phyloP scores from a whole-genome alignment of 768 basidiomycete genomes.

The Lactifluus echinatus region DNA sequence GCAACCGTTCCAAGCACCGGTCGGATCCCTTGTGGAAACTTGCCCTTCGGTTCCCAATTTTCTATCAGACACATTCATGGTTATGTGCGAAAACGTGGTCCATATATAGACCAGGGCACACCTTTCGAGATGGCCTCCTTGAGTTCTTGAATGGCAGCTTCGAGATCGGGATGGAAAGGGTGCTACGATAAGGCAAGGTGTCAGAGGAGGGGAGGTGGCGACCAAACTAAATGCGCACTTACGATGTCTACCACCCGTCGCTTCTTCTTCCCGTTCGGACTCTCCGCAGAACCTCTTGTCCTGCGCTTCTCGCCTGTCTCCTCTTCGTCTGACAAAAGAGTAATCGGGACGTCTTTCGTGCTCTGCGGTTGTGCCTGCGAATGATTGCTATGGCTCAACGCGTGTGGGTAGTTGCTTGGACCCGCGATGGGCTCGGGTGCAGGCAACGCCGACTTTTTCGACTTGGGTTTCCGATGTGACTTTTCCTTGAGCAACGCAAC shows the following conservation, averaged over 20 bases:
- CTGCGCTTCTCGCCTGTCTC: constrained; percentile 18
- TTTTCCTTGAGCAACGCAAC: constrained; percentile 81
- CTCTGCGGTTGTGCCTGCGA: constrained; percentile 27
- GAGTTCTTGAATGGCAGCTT: constrained; percentile 50
- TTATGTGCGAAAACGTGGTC: neutral
- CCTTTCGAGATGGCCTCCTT: constrained; percentile 52
- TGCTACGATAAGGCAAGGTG: constrained; percentile 31
- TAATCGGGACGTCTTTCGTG: constrained; percentile 45
- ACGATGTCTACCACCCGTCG: constrained; percentile 63
- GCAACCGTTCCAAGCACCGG: constrained; percentile 65
- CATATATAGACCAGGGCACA: constrained; percentile 21
- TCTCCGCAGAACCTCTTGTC: constrained; percentile 5
- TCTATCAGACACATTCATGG: constrained; percentile 34
- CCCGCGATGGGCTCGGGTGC: constrained; percentile 18
- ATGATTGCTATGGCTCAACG: constrained; percentile 1
- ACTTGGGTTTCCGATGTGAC: constrained; percentile 21
- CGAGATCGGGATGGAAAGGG: constrained; percentile 65
- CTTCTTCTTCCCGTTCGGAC: constrained; percentile 48
- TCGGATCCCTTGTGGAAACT: constrained; percentile 80
- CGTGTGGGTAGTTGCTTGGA: constrained; percentile 16
- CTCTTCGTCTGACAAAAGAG: constrained; percentile 35
- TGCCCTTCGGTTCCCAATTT: constrained; percentile 72
- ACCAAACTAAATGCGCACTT: constrained; percentile 19
- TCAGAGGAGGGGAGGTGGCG: neutral
- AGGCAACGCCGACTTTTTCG: constrained; percentile 13